Percentiles rank a stretch among this genome's conserved stretches.
phyloP scores from a whole-genome alignment of 768 basidiomycete genomes.

The Neoboletus magnificus region DNA sequence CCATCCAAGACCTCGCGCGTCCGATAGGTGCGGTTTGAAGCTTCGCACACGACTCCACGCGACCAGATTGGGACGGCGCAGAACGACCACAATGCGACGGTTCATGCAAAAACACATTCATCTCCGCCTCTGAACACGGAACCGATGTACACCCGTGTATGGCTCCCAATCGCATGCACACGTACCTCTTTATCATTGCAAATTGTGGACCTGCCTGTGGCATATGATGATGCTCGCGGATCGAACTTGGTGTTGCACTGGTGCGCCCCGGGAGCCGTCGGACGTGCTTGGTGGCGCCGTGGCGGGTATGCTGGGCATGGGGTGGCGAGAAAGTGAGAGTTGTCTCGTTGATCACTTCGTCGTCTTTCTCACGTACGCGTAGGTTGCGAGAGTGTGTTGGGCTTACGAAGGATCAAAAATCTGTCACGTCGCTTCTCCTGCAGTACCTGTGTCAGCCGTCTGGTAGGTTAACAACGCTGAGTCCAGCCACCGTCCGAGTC shows the following conservation, averaged over 20 bases:
- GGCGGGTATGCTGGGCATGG: slow-evolving; percentile 13
- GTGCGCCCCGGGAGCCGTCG: slow-evolving; percentile 9
- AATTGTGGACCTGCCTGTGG: slow-evolving; percentile 14
- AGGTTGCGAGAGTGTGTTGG: slow-evolving; percentile 8
- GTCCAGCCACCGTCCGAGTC: slow-evolving; percentile 21
- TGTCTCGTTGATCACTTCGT: slow-evolving; percentile 17
- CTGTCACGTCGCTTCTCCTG: slow-evolving; percentile 26
- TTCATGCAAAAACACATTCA: slow-evolving; percentile 20
- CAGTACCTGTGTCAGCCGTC: slow-evolving; percentile 21
- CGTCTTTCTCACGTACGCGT: slow-evolving; percentile 23
- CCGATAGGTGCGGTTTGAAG: slow-evolving; percentile 15
- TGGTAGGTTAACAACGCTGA: slow-evolving; percentile 12
- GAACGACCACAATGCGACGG: slow-evolving; percentile 8
- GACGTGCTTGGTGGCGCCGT: slow-evolving; percentile 22
- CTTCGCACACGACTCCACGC: slow-evolving; percentile 8
- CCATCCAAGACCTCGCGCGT: slow-evolving; percentile 5
- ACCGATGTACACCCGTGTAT: slow-evolving; percentile 11
- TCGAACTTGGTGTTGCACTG: slow-evolving; percentile 13
- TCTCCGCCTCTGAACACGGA: slow-evolving; percentile 23
- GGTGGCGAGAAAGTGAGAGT: slow-evolving; percentile 14
- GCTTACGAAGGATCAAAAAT: slow-evolving; percentile 12
- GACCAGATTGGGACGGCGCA: slow-evolving; percentile 20
- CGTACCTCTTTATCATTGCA: slow-evolving; percentile 14
- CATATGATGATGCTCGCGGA: slow-evolving; percentile 18
- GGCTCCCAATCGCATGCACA: neutral